These are phyloP conservation scores for Beauveria asiatica DNA, from an alignment of 2,329 filamentous ascomycete genomes.

Conservation along the genomic window DNA sequence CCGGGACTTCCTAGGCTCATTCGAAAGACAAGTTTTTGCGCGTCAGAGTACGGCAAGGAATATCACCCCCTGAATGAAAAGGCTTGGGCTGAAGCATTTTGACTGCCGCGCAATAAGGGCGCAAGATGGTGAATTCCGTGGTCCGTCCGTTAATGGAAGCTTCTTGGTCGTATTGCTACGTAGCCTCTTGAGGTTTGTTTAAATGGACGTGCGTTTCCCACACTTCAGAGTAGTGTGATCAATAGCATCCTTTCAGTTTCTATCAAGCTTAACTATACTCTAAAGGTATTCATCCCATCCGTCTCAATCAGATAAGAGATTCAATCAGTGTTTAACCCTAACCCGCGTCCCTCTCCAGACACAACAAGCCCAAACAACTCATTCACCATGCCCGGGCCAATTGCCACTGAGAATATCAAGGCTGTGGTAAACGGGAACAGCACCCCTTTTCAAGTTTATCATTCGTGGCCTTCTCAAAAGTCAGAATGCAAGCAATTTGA, in stretches of 20 bases:
- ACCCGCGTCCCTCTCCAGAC: not conserved
- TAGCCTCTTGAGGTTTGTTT: not conserved
- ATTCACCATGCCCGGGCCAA: not conserved
- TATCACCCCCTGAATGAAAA: not conserved
- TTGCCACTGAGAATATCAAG: not conserved
- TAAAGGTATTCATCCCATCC: slow-evolving; percentile 5
- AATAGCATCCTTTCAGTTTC: not conserved
- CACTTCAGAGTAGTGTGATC: not conserved
- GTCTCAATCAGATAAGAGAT: not conserved
- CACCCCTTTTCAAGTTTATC: slow-evolving; percentile 8
- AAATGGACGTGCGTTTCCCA: slow-evolving; percentile 8
- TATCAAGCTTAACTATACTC: slow-evolving; percentile 1
- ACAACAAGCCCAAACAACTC: not conserved
- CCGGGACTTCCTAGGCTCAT: not conserved
- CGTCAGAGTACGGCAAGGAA: not conserved
- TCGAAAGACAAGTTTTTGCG: not conserved
- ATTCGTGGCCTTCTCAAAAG: slow-evolving; percentile 13
- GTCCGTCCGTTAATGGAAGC: not conserved
- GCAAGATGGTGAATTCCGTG: not conserved
- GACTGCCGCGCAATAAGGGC: not conserved
- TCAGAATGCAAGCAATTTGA: slow-evolving; percentile 12
- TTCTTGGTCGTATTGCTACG: not conserved
- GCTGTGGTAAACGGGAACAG: not conserved
- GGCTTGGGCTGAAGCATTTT: not conserved
- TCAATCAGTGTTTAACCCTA: not conserved